Percentiles rank a stretch among this genome's conserved stretches.
These are phyloP conservation scores for Patellaria atrata DNA, from an alignment of 495 filamentous ascomycete genomes.

Conservation along the genomic window DNA sequence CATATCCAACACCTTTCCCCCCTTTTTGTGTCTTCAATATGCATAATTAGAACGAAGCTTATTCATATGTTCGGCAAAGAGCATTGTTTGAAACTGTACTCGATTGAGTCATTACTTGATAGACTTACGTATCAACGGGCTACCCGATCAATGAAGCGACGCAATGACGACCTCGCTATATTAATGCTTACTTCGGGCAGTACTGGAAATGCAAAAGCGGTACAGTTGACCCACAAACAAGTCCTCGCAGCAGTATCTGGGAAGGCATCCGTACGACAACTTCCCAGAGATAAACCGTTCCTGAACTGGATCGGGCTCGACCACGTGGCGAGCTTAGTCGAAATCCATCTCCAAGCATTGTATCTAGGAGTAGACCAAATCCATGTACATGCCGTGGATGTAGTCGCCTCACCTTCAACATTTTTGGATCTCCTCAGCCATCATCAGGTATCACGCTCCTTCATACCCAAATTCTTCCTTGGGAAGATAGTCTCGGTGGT, in stretches of 20 bases:
- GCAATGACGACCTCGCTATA: slow-evolving; percentile 22
- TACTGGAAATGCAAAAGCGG: slow-evolving; percentile 41
- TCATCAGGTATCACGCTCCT: slow-evolving; percentile 33
- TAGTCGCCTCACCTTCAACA: slow-evolving; percentile 29
- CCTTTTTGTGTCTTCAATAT: slow-evolving; percentile 3
- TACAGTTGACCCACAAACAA: slow-evolving; percentile 32
- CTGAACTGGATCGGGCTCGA: slow-evolving; percentile 40
- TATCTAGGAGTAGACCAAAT: slow-evolving; percentile 30
- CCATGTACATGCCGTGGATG: slow-evolving; percentile 30
- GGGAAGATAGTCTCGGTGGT: slow-evolving; percentile 10
- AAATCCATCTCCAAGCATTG: slow-evolving; percentile 38
- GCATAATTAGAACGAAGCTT: slow-evolving; percentile 3
- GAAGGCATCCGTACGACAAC: slow-evolving; percentile 23
- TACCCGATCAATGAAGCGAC: no score
- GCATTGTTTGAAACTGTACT: no score
- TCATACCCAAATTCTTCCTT: slow-evolving; percentile 45
- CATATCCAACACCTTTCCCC: not conserved
- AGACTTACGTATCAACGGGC: no score
- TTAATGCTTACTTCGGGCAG: slow-evolving; percentile 47
- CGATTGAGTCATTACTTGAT: no score
- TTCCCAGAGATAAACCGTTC: slow-evolving; percentile 19
- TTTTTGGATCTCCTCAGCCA: slow-evolving; percentile 31
- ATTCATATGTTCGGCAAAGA: no score
- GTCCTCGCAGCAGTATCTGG: slow-evolving; percentile 33
- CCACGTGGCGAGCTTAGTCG: slow-evolving; percentile 38